These are phyloP conservation scores for Cicer cuneatum DNA, from an alignment of 306 rosid genomes.

Conservation along the genomic window DNA sequence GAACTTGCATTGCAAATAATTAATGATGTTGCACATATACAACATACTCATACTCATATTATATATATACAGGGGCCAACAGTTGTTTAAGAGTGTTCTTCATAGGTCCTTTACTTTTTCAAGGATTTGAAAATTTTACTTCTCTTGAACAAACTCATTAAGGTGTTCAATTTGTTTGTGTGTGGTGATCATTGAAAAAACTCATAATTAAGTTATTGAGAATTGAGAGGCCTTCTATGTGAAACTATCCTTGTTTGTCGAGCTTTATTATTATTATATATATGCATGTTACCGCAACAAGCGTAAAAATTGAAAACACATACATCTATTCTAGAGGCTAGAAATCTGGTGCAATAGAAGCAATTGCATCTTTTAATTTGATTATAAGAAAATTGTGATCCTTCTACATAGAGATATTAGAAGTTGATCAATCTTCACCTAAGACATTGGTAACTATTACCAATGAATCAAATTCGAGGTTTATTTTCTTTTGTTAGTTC, in stretches of 20 bases:
- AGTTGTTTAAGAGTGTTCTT: neutral
- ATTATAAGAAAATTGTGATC: neutral
- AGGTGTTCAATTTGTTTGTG: constrained; percentile 9
- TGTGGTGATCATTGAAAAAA: constrained; percentile 27
- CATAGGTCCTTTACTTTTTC: constrained; percentile 9
- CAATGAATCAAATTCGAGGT: neutral
- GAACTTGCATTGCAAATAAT: constrained; percentile 34
- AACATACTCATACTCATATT: neutral
- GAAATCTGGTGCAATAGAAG: neutral
- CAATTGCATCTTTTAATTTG: constrained; percentile 1
- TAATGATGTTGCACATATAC: constrained; percentile 14
- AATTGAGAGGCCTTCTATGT: constrained; percentile 8
- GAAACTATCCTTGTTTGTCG: neutral
- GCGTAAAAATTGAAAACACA: neutral
- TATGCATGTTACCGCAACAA: constrained; percentile 8
- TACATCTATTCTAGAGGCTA: neutral
- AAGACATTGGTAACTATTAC: neutral
- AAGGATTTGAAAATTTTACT: constrained; percentile 31
- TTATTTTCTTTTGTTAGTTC: neutral
- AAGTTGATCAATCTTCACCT: neutral
- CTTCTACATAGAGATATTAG: neutral
- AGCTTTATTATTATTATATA: neutral
- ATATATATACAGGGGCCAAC: neutral
- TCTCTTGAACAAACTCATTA: constrained; percentile 26
- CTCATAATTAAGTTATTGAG: constrained; percentile 4